Evolutionary conservation across 148 eudicot genomes (phyloP), one percentile per base, ranked within the genome.

Genomic region (Arbutus unedo): DNA sequence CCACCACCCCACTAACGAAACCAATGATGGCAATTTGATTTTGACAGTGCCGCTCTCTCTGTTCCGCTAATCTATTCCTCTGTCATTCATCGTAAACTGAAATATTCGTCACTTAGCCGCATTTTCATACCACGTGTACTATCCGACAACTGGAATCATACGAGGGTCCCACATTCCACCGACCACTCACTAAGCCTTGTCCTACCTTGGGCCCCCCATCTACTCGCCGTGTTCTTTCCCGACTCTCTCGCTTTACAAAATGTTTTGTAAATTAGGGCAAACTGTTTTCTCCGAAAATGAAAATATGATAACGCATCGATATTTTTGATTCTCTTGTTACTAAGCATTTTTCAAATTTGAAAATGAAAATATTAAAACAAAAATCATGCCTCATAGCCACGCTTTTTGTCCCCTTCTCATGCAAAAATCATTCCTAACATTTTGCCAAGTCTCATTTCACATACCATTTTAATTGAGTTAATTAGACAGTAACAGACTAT

Each of bases 71-170:
- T 15, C 55, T 48, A 3, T 48, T 11, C 10, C 16, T 18, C n/a
- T 75, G 76, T 3, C 49, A 6, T 43, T 2, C 50, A 74, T 74
- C 71, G 79, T 21, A 60, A 60, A 79, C 81, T 79, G 81, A 44
- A 79, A 79, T 79, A 79, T 79, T 79, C 81, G 71, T 59, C 71
- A 45, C 48, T 21, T 79, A 79, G 81, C 81, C 70, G 71, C 71
- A 45, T 59, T 79, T 44, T 45, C 9, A 45, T 53, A 71, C 72
- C 81, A 79, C 81, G 81, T 79, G 71, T 60, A 25, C 53, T 43
- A 23, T 2, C 66, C 70, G 49, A 59, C 81, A 59, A 9, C 0
- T 11, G 54, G 71, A 66, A 59, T 79, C 70, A n/a, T 45, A 19
- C 1, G 9, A 0, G 81, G 81, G 81, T 44, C 81, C 81, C 81